Percentiles rank a stretch among this genome's conserved stretches.
These are phyloP conservation scores for Pseudocercospora vitis DNA, from an alignment of 2,329 filamentous ascomycete genomes.

Conservation along the genomic window DNA sequence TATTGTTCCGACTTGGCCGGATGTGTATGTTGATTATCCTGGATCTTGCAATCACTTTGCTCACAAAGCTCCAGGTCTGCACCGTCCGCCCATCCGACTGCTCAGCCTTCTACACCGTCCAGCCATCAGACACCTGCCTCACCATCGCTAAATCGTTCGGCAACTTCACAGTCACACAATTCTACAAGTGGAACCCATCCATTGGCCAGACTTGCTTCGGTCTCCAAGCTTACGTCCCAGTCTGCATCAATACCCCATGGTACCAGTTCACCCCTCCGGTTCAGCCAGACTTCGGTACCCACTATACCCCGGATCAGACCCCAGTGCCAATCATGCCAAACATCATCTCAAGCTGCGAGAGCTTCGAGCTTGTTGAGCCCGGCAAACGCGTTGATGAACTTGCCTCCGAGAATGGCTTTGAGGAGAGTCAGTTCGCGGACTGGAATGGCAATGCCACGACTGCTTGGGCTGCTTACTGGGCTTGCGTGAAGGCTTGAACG, in stretches of 20 bases:
- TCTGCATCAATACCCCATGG: constrained; percentile 34
- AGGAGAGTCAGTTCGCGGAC: constrained; percentile 20
- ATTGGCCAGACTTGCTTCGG: constrained; percentile 34
- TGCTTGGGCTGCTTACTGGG: constrained; percentile 28
- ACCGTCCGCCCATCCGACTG: constrained; percentile 28
- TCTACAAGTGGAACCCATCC: constrained; percentile 40
- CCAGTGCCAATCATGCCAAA: constrained; percentile 38
- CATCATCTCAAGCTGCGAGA: constrained; percentile 34
- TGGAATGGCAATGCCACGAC: constrained; percentile 28
- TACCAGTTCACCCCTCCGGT: constrained; percentile 25
- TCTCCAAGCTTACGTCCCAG: constrained; percentile 37
- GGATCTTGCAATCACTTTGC: not conserved
- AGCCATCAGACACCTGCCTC: constrained; percentile 36
- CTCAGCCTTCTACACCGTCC: constrained; percentile 32
- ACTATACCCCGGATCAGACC: constrained; percentile 27
- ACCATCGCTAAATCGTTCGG: constrained; percentile 35
- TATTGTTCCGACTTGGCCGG: constrained; percentile 26
- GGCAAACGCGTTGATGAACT: constrained; percentile 23
- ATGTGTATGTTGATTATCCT: constrained; percentile 17
- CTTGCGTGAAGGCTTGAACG: constrained; percentile 30
- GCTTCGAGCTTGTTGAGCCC: constrained; percentile 31
- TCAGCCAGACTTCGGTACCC: constrained; percentile 25
- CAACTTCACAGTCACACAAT: constrained; percentile 40
- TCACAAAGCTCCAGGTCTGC: constrained; percentile 20
- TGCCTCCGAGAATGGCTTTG: constrained; percentile 27